Evolutionary conservation across 306 rosid species (phyloP).

Genomic region (Pyrus pyrifolia): DNA sequence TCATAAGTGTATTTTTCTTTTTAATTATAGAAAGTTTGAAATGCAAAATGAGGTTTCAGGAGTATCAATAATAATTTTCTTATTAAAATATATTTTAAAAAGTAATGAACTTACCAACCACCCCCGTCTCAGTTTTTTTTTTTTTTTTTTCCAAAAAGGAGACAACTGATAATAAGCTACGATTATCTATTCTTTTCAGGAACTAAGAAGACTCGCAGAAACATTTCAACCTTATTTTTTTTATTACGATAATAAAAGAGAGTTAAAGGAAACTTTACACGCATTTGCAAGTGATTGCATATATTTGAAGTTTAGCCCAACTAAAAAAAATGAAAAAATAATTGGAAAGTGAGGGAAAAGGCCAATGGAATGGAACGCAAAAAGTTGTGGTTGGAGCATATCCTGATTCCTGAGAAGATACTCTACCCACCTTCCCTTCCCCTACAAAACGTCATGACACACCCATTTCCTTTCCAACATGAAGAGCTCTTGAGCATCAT

Average conservation of each 20-base stretch:
- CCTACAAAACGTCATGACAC: conserved; percentile 24
- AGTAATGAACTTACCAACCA: too few species aligned
- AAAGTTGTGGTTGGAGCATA: conserved; percentile 9
- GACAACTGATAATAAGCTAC: rapidly evolving
- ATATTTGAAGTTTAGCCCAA: neutral
- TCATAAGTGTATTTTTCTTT: too few species aligned
- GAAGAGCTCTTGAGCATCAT: neutral
- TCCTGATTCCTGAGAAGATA: conserved; percentile 32
- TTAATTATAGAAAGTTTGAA: too few species aligned
- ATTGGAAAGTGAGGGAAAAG: neutral
- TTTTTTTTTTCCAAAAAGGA: too few species aligned
- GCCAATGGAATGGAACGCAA: neutral
- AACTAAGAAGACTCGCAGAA: rapidly evolving
- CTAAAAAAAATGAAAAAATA: neutral
- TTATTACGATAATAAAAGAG: neutral
- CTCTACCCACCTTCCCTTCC: neutral
- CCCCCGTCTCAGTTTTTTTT: too few species aligned
- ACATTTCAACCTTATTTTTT: neutral
- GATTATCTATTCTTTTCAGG: rapidly evolving
- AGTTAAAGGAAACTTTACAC: neutral
- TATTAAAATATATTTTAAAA: too few species aligned
- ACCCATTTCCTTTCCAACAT: neutral
- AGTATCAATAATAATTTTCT: too few species aligned
- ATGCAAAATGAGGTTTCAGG: rapidly evolving
- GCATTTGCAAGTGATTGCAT: neutral